Evolutionary conservation across 768 basidiomycete genomes (phyloP), one percentile per base, ranked within the genome.

Genomic region (Lactifluus hygrophoroides): DNA sequence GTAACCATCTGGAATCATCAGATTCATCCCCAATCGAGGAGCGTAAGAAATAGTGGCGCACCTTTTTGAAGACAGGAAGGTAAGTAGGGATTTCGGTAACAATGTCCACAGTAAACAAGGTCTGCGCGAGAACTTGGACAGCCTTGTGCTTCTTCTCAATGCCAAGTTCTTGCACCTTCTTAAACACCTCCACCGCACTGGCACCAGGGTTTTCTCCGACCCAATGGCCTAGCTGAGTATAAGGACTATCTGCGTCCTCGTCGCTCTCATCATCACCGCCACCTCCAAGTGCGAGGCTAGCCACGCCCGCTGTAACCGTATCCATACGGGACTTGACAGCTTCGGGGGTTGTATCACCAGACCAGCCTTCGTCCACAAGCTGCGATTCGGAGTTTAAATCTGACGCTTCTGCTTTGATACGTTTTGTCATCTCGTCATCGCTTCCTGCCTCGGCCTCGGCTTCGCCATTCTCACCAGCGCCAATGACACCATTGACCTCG

Each of bases 71-170:
- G 5, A 98, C 69, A 6, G 87, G 71, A 1, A 80, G 78, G 66
- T 88, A 90, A 32, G 75, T 76, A 5, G 74, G 70, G 44, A 92
- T 78, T 71, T 93, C 85, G 4, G 70, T 68, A 11, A 88, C 69
- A 25, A 89, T 80, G 35, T 90, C 75, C 42, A 80, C 80, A 8
- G 85, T 85, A 73, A 97, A 97, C 56, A 98, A 75, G 7, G 83
- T 80, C 70, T 94, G 88, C 19, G 85, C 87, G 54, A 99, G 75
- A 44, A 93, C 84, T 60, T 87, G 79, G 32, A 95, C 75, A 0
- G 88, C 80, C 78, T 88, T 94, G 78, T 97, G 91, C 73, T 96
- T 98, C 77, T 90, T 94, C 68, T 90, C 92, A 62, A 98, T 86
- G 43, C 90, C 91, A 23, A 94, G 69, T 51, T 95, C 94, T 67